phyloP scores from a whole-genome alignment of 345 rosid genomes.

The Trapa bicornis region DNA sequence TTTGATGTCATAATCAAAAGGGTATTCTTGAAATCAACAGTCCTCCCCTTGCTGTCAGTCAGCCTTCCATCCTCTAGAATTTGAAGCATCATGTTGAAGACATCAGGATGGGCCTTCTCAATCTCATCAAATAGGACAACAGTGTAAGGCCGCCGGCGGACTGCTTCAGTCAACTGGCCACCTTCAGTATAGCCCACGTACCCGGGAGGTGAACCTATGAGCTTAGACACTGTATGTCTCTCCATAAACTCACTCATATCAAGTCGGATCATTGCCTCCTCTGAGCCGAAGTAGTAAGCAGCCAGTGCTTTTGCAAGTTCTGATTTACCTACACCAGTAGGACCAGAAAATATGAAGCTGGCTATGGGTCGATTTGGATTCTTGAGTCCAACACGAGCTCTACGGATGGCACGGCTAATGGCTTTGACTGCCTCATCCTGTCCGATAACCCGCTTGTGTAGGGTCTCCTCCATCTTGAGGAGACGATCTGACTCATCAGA shows the following conservation, averaged over 20 bases:
- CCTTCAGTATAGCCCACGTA: slow-evolving; percentile 47
- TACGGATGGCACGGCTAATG: slow-evolving; percentile 44
- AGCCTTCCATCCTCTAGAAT: slow-evolving; percentile 48
- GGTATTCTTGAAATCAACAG: slow-evolving; percentile 51
- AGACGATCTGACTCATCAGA: slow-evolving; percentile 23
- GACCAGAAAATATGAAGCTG: slow-evolving; percentile 53
- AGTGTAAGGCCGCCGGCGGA: slow-evolving; percentile 39
- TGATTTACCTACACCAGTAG: slow-evolving; percentile 56
- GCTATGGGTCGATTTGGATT: slow-evolving; percentile 55
- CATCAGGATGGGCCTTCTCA: slow-evolving; percentile 55
- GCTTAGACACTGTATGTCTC: slow-evolving; percentile 47
- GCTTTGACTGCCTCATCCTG: slow-evolving; percentile 34
- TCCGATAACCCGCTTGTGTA: slow-evolving; percentile 24
- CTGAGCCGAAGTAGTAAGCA: slow-evolving; percentile 41
- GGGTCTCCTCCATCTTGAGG: slow-evolving; percentile 21
- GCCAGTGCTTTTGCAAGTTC: slow-evolving; percentile 56
- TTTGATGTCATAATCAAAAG: slow-evolving; percentile 56
- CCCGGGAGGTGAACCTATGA: slow-evolving; percentile 57
- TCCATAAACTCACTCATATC: slow-evolving; percentile 75
- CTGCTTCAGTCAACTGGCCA: slow-evolving; percentile 54
- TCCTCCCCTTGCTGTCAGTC: slow-evolving; percentile 49
- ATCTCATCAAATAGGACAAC: slow-evolving; percentile 54
- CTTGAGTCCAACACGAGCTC: slow-evolving; percentile 52
- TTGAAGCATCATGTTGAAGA: slow-evolving; percentile 50
- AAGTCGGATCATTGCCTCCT: slow-evolving; percentile 50